These are phyloP conservation scores for Lipomyces lipofer DNA, from an alignment of 805 yeast species.

Conservation along the genomic window DNA sequence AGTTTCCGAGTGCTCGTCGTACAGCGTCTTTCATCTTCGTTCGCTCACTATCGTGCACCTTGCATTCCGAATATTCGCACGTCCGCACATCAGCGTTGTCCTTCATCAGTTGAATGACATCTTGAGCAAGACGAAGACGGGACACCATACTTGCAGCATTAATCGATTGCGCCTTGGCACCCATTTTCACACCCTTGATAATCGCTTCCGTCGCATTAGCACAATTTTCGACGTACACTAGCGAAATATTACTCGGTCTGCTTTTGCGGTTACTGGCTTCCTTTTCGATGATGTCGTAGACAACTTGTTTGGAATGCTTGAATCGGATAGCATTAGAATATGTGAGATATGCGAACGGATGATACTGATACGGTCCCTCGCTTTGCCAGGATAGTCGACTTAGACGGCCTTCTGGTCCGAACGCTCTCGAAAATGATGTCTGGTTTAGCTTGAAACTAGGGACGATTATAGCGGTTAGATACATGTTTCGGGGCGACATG, in stretches of 20 bases:
- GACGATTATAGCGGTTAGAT: conserved; percentile 35
- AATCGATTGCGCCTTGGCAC: conserved; percentile 30
- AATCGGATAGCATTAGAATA: conserved; percentile 19
- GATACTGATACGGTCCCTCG: background rate
- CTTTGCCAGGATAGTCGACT: background rate
- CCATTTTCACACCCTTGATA: conserved; percentile 36
- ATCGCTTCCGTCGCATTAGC: conserved; percentile 28
- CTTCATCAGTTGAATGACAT: conserved; percentile 9
- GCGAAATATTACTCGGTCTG: conserved; percentile 31
- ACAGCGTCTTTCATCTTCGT: conserved; percentile 12
- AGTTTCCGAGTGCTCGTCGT: conserved; percentile 22
- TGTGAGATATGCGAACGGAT: conserved; percentile 19
- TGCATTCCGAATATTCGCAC: conserved; percentile 18
- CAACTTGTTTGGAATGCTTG: conserved; percentile 11
- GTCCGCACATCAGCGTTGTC: background rate
- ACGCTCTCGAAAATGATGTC: conserved; percentile 39
- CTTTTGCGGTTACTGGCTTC: conserved; percentile 4
- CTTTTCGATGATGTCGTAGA: conserved; percentile 2
- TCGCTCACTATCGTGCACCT: conserved; percentile 10
- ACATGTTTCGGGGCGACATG: conserved; percentile 32
- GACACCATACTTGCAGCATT: conserved; percentile 32
- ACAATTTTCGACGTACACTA: conserved; percentile 33
- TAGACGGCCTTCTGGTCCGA: conserved; percentile 30
- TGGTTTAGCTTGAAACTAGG: conserved; percentile 31
- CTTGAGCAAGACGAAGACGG: conserved; percentile 16